Base-by-base conservation (phyloP, 108 stramenopile species). In the Asterionellopsis glacialis region DNA sequence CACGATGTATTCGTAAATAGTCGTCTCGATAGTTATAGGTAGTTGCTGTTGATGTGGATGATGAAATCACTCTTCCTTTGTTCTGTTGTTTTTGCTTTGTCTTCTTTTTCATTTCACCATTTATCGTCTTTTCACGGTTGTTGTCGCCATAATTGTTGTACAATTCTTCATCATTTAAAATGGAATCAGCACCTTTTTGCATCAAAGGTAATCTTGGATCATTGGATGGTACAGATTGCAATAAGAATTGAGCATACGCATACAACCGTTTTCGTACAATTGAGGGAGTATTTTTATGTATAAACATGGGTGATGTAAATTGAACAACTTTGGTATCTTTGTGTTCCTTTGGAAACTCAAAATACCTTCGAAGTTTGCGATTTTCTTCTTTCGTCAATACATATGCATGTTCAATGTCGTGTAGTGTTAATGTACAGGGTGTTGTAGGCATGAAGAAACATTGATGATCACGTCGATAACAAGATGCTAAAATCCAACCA, bases 361-460 rank as follows among this genome's bases (percentile, higher is more conserved):
- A 70, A 5, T 40, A 63, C 14, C 41, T 28, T 51, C 73, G 73
- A 7, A 79, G 27, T 39, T 33, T 19, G n/a, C 77, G 63, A 16
- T 19, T 24, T 61, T 79, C 59, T 9, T 41, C 50, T 33, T 42
- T 50, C 19, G 16, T n/a, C 0, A 79, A 43, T 10, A 57, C 41
- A 18, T 64, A 61, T 12, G 77, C 77, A 40, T 72, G 51, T 41
- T 18, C 19, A 27, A 73, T 47, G 28, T 73, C 77, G 3, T 62
- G 26, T 1, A 51, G 13, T 4, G 71, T 69, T 27, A 73, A 28
- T 22, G 59, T 58, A 45, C 77, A 79, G 11, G 77, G 77, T 42
- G 65, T 49, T 12, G 43, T 22, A n/a, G 77, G 72, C 43, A 65
- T 44, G 51, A 67, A 79, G 51, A 73, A 73, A 47, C 77, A 79